Percentiles rank a stretch among this genome's conserved stretches.
Conservation (phyloP, 1,284 basidiomycete genomes). For the Cutaneotrichosporon mucoides region DNA sequence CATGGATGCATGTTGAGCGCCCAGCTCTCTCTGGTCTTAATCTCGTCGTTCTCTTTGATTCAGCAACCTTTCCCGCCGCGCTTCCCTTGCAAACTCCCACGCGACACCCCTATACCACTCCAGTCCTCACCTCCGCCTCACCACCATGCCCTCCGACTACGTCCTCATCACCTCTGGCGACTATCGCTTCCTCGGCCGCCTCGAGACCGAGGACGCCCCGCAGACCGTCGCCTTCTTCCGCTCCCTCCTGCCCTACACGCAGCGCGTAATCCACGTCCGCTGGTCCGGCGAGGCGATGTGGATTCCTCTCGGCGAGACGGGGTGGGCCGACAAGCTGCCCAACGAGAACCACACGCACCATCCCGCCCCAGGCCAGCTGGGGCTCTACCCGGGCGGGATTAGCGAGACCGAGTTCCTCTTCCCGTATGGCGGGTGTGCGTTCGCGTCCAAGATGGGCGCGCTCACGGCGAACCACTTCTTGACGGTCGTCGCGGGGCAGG, state of each 20-base stretch:
- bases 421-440: conserved; percentile 14
- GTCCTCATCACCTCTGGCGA: conserved; percentile 13
- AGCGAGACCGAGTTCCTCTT: conserved; percentile 21
- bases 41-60: too few species aligned
- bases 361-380: conserved; percentile 12
- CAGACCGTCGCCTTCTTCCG: conserved; percentile 15
- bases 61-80: too few species aligned
- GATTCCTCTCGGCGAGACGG: conserved; percentile 20
- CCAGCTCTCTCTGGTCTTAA: too few species aligned
- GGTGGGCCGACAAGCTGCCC: conserved; percentile 6
- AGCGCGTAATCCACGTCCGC: conserved; percentile 21
- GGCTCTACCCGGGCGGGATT: conserved; percentile 20
- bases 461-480: conserved; percentile 21
- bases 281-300: conserved; percentile 23
- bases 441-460: conserved; percentile 20
- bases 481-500: conserved; percentile 14
- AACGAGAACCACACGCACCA: conserved; percentile 23
- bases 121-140: background rate
- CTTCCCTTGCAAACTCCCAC: too few species aligned
- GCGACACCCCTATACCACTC: too few species aligned
- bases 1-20: too few species aligned
- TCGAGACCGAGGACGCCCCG: conserved; percentile 15
- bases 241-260: conserved; percentile 16
- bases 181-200: conserved; percentile 13
- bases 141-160: background rate